Conservation (phyloP, 1,284 basidiomycete genomes). For the Cryptococcus hybrid region DNA sequence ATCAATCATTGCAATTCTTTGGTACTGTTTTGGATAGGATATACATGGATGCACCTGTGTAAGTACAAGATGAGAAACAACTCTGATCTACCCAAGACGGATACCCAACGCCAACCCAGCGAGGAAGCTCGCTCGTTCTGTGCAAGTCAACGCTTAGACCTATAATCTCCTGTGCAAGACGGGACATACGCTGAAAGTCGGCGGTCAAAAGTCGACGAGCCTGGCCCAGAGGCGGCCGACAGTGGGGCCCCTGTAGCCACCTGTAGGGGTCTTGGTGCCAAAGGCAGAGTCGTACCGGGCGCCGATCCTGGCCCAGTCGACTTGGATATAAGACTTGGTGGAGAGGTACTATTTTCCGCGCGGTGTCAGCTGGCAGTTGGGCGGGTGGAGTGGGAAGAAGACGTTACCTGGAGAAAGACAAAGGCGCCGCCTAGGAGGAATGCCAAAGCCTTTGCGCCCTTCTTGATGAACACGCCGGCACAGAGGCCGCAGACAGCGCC, state of each 20-base stretch:
- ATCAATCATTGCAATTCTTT: no score
- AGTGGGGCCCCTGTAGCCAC: constrained; percentile 62
- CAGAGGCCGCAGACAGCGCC: constrained; percentile 85
- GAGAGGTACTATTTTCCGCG: constrained; percentile 63
- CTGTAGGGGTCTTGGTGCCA: constrained; percentile 60
- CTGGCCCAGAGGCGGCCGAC: constrained; percentile 66
- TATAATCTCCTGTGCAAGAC: neutral
- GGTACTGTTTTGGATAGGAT: no score
- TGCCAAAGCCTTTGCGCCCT: constrained; percentile 78
- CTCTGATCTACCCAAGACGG: constrained; percentile 50
- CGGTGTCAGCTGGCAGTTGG: no score
- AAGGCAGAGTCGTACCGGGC: constrained; percentile 67
- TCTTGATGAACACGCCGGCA: constrained; percentile 90
- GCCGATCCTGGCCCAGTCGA: constrained; percentile 71
- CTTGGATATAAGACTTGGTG: constrained; percentile 65
- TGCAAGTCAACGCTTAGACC: neutral
- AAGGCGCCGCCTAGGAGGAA: constrained; percentile 83
- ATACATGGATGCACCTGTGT: no score
- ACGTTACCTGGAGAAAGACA: constrained; percentile 73
- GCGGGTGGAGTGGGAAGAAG: no score
- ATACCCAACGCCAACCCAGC: constrained; percentile 55
- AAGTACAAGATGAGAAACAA: no score
- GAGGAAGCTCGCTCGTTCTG: constrained; percentile 55
- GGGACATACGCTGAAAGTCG: constrained; percentile 70
- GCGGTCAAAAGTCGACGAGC: constrained; percentile 83